Evolutionary conservation across 495 filamentous ascomycete genomes (phyloP), one percentile per base, ranked within the genome.

Genomic region (Hypoxylon rickii): DNA sequence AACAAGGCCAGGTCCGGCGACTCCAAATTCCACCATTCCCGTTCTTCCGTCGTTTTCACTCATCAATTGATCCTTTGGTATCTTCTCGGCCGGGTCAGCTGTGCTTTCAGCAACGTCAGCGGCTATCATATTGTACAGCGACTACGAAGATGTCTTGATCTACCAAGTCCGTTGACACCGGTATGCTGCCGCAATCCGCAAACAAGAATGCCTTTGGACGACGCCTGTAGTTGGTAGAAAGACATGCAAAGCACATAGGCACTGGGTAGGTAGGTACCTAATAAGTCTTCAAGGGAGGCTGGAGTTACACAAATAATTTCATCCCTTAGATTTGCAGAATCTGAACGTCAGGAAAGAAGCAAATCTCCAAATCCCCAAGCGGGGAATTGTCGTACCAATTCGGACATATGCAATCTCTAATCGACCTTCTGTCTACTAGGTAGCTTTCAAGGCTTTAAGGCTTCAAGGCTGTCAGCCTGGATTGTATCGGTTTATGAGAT

Each of bases 241-340:
- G 42, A 45, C 41, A 53, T 46, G 58, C 51, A 55, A 61, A 51
- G 58, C 40, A 61, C 58, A 32, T 41, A 29, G 51, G 41, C 29
- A 15, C 10, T n/a, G n/a, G n/a, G n/a, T n/a, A n/a, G n/a, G n/a
- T n/a, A n/a, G n/a, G n/a, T n/a, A n/a, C n/a, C n/a, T n/a, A n/a
- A n/a, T n/a, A 4, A 29, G 21, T 33, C 11, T 33, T 16, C 17
- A 39, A 44, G 42, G 51, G 46, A 61, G 57, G 57, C n/a, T 61
- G 57, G 51, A 20, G 46, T 43, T 51, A 1, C 47, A 56, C 58
- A 39, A 29, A 34, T 33, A 5, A 46, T 61, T 29, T 29, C 10
- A 45, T 19, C 4, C n/a, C 51, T 54, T 46, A 45, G 38, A 13
- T 7, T 33, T 50, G 40, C 34, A 55, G 57, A 31, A 2, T 37